Base-by-base conservation (phyloP, 495 filamentous ascomycete species). In the Paragyromitra xinjiangensis region DNA sequence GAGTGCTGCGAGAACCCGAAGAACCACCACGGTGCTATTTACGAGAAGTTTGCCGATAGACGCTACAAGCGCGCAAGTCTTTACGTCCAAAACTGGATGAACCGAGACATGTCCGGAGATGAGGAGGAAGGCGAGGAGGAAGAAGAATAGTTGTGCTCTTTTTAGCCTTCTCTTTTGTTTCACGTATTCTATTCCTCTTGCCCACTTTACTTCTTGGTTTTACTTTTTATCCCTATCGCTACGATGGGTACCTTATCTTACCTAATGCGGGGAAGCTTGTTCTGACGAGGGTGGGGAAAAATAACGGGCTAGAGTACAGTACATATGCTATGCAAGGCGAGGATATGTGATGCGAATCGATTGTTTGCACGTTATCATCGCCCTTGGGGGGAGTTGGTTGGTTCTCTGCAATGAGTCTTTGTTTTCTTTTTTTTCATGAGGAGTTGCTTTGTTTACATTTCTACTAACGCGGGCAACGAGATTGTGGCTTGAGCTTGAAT, bases 11-110 rank as follows among this genome's bases (percentile, higher is more conserved):
- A 92, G 75, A 89, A 91, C 75, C 92, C 92, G 6, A 86, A 85
- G 77, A 91, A 89, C 79, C 95, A 99, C 80, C 95, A 98, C 83
- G 79, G 84, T 5, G 92, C 94, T 24, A 90, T 99, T 73, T 98
- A 88, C 79, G 93, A 98, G 22, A 99, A 99, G 84, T 99, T 97
- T 84, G 86, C 89, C 6, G 91, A 93, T 81, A 91, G 88, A 68
- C 90, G 92, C 42, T 98, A 91, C 86, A 94, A 94, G 86, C 86
- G 90, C 34, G 92, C 92, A 2, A 92, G 94, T n/a, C 80, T 88
- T 19, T 97, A 90, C 75, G 94, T 95, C 39, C 89, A 94, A 80
- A 85, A 84, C 22, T 91, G 94, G 85, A 88, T 97, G 74, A 82
- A 83, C 61, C 87, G 86, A 64, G 92, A 80, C 26, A 66, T 65